Base-by-base conservation (phyloP, 1,284 basidiomycete genomes). In the Ustilago crameri region DNA sequence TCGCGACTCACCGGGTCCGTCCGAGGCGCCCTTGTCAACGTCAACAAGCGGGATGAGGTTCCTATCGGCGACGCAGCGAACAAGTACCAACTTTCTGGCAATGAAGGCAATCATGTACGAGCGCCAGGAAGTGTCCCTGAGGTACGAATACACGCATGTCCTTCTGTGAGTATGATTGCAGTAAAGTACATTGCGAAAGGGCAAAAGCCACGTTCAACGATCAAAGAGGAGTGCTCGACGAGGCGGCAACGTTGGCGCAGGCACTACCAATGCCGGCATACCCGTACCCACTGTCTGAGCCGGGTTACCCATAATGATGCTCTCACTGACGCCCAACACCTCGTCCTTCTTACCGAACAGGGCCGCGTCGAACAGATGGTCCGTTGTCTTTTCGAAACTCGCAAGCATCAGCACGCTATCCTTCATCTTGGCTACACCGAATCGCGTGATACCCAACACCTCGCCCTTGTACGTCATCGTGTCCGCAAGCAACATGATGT, bases 391-490 rank as follows among this genome's bases (percentile, higher is more conserved):
- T 85, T 99, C 96, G 84, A 99, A 99, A 30, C 93, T 96, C 10
- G 96, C 96, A 79, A 98, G 87, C 96, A 98, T 99, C 76, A 98
- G 88, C 18, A 98, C 95, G 78, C 93, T 97, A 85, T 99, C 96
- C 86, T 98, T 98, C 93, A 98, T 98, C 86, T 98, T 98, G 23
- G 95, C 93, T n/a, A 99, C 95, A 83, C 96, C 96, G 85, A 98
- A 98, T 22, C 96, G 91, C 9, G 96, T 99, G 84, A 99, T 98
- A 56, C 96, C 96, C 54, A 99, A 86, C 7, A 99, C 94, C 84
- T 98, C 95, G 54, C 96, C 96, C 89, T 99, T 99, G 87, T 97
- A 98, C 32, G 90, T 91, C 96, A 99, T 99, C 64, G 98, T 93
- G 84, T 99, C 96, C 46, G 95, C 96, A 12, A 99, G 88, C 50